Conservation (phyloP, 2,329 filamentous ascomycete species). For the Cladosporium oxysporum region DNA sequence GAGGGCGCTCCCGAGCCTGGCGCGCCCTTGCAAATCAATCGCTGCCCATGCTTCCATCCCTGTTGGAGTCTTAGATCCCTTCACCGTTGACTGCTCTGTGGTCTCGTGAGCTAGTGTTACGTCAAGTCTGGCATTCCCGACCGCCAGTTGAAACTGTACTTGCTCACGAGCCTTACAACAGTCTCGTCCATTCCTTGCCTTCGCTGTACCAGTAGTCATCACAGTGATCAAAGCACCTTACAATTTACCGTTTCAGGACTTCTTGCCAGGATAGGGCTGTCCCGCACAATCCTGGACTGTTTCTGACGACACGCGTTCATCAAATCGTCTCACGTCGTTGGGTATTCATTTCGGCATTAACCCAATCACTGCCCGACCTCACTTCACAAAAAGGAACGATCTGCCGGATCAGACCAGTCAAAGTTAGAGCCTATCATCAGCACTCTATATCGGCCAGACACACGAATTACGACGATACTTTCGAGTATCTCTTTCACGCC, state of each 20-base stretch:
- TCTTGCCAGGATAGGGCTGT: slow-evolving; percentile 19
- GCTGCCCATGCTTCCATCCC: slow-evolving; percentile 14
- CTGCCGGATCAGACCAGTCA: slow-evolving; percentile 13
- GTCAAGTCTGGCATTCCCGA: slow-evolving; percentile 30
- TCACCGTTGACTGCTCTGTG: slow-evolving; percentile 22
- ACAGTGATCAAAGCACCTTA: slow-evolving; percentile 13
- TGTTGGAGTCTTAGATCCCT: slow-evolving; percentile 22
- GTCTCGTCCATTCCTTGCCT: slow-evolving; percentile 17
- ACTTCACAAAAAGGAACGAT: slow-evolving; percentile 11
- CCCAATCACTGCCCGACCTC: slow-evolving; percentile 10
- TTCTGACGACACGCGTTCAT: slow-evolving; percentile 21
- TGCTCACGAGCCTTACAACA: slow-evolving; percentile 18
- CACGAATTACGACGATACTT: slow-evolving; percentile 2
- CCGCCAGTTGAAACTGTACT: slow-evolving; percentile 32
- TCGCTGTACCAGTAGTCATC: slow-evolving; percentile 1
- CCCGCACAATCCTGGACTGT: slow-evolving; percentile 18
- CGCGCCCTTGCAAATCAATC: slow-evolving; percentile 24
- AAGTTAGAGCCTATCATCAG: slow-evolving; percentile 7
- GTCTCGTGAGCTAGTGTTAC: slow-evolving; percentile 31
- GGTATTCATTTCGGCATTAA: slow-evolving; percentile 16
- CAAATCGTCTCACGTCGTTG: slow-evolving; percentile 21
- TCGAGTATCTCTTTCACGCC: background rate
- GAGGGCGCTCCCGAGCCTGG: slow-evolving; percentile 31
- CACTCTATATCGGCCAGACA: background rate
- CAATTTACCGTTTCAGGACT: slow-evolving; percentile 18